phyloP scores from a whole-genome alignment of 176 grass and related monocot species.

The Avena sativa region DNA sequence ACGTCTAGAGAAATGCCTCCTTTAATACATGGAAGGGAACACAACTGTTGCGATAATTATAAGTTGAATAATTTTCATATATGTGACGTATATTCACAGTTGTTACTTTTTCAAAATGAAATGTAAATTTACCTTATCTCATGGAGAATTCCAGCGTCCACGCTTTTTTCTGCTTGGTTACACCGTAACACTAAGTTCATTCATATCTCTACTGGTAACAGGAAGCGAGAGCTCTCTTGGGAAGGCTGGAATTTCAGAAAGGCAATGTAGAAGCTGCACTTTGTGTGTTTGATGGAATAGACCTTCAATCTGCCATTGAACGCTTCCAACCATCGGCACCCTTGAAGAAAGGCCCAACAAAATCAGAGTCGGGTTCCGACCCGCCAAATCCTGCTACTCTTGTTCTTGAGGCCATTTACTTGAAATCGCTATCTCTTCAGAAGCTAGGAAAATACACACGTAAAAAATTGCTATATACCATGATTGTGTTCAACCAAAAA shows the following conservation, averaged over 20 bases:
- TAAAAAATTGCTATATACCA: constrained; percentile 37
- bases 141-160: neutral
- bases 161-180: neutral
- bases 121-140: neutral
- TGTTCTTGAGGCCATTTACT: constrained; percentile 93
- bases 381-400: constrained; percentile 77
- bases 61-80: neutral
- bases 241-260: constrained; percentile 89
- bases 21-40: neutral
- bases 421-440: constrained; percentile 87
- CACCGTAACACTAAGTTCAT: neutral
- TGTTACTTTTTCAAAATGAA: neutral
- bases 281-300: constrained; percentile 89
- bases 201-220: constrained; percentile 12
- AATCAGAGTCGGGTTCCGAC: neutral
- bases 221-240: constrained; percentile 91
- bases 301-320: constrained; percentile 81
- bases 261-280: constrained; percentile 90
- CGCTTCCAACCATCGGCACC: constrained; percentile 59
- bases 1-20: no score
- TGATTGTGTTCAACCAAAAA: neutral
- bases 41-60: neutral
- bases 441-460: constrained; percentile 79
- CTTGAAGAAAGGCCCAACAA: constrained; percentile 36
- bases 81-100: neutral